Base-by-base conservation (phyloP, 805 yeast genomes). In the Suhomyces prunicola region DNA sequence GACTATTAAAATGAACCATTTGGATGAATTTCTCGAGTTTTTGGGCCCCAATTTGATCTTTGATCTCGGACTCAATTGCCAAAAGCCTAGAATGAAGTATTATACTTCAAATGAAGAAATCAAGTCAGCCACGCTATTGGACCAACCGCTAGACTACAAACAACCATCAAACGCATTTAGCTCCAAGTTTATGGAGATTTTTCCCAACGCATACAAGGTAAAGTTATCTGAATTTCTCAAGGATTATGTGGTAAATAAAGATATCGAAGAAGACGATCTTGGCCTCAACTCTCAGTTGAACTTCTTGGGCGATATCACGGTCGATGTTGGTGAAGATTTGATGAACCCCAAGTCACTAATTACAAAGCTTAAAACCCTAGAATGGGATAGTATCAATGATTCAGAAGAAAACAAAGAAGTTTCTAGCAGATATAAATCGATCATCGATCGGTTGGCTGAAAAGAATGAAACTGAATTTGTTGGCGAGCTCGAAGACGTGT, bases 21-120 rank as follows among this genome's bases (percentile, higher is more conserved):
- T 75, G 41, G 68, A 70, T 44, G 74, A 68, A 39, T 67, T 72
- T 29, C 61, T 74, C 31, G 68, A 64, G 29, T 75, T 69, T 64
- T 70, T 80, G 33, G 75, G 72, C 19, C 77, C 80, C 3, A 74
- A 73, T 48, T 66, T 74, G 42, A 63, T 74, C 5, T 75, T 68
- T 55, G 78, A 73, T 51, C 53, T 64, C 47, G 78, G 77, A 0
- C 57, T 66, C 44, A 62, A 60, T 23, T 45, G 59, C 12, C 50
- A 48, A 9, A 53, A 44, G 6, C 41, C 61, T 7, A 55, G 54
- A 26, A 49, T 64, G 33, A 54, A 47, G 7, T 47, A 54, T 12
- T 63, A 50, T 42, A 44, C 40, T 35, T n/a, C 22, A 12, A 23
- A 24, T 19, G 44, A 47, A 36, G 42, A 24, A 12, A 42, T 24